Conservation (phyloP, 2,329 filamentous ascomycete genomes). For the Xylaria polymorpha region DNA sequence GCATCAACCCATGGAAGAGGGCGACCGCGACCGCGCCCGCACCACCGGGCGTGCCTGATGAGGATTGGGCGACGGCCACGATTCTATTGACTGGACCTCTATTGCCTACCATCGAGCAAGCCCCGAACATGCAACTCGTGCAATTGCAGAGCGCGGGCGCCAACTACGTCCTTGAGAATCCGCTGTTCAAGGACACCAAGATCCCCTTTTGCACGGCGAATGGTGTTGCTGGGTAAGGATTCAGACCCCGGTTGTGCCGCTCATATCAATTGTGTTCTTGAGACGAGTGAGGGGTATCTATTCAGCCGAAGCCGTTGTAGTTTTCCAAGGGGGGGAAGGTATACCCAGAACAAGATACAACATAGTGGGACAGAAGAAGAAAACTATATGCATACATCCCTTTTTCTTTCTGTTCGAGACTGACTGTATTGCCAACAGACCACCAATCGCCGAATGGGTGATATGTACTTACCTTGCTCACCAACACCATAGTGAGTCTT, state of each 20-base stretch:
- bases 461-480: conserved; percentile 63
- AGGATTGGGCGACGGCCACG: conserved; percentile 62
- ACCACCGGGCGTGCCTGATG: conserved; percentile 46
- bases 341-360: neutral
- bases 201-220: conserved; percentile 66
- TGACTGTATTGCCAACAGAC: conserved; percentile 50
- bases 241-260: neutral
- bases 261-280: neutral
- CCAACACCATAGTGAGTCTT: conserved; percentile 59
- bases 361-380: neutral
- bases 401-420: neutral
- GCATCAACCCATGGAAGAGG: conserved; percentile 49
- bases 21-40: conserved; percentile 41
- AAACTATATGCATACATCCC: neutral
- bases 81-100: conserved; percentile 58
- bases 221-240: conserved; percentile 65
- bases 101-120: conserved; percentile 57
- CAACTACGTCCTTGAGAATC: conserved; percentile 60
- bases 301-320: neutral
- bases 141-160: conserved; percentile 67
- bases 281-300: neutral
- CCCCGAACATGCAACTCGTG: conserved; percentile 62
- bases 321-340: neutral
- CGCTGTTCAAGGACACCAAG: conserved; percentile 62
- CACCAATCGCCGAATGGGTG: conserved; percentile 69